Percentiles rank a stretch among this genome's conserved stretches.
Evolutionary conservation across 1,284 basidiomycete genomes (phyloP).

Genomic region (Papiliotrema terrestris): DNA sequence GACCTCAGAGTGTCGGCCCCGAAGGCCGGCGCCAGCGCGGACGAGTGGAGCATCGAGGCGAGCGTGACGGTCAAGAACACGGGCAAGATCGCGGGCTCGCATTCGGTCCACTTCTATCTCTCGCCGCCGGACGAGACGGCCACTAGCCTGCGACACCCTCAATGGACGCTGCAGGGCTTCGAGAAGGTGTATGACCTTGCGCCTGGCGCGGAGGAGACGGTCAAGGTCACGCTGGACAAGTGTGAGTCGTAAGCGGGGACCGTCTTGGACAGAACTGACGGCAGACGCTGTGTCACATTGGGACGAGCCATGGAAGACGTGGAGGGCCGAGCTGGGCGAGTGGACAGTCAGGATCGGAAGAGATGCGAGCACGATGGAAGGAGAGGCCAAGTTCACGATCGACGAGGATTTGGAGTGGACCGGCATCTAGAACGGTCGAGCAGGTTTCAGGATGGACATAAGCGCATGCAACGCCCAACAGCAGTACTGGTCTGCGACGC

Average conservation of each 20-base stretch:
- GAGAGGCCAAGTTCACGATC: slow-evolving; percentile 25
- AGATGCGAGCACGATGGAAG: slow-evolving; percentile 28
- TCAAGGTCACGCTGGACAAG: slow-evolving; percentile 39
- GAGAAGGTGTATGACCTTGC: slow-evolving; percentile 35
- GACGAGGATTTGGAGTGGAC: slow-evolving; percentile 31
- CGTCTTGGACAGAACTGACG: slow-evolving; percentile 2
- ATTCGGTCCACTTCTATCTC: slow-evolving; percentile 44
- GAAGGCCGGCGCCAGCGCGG: slow-evolving; percentile 33
- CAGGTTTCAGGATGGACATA: too few relatives aligned
- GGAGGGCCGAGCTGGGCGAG: slow-evolving; percentile 37
- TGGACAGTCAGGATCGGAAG: slow-evolving; percentile 36
- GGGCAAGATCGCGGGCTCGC: slow-evolving; percentile 37
- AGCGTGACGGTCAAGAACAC: slow-evolving; percentile 44
- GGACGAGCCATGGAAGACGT: slow-evolving; percentile 40
- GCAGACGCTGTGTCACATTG: slow-evolving; percentile 46
- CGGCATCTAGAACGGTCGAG: slow-evolving; percentile 22
- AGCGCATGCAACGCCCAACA: too few relatives aligned
- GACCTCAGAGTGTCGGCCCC: slow-evolving; percentile 52
- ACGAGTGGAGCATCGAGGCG: slow-evolving; percentile 23
- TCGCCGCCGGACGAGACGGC: slow-evolving; percentile 28
- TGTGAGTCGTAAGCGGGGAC: slow-evolving; percentile 20
- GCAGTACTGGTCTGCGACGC: too few relatives aligned
- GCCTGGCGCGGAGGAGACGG: slow-evolving; percentile 30
- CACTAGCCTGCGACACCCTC: slow-evolving; percentile 36
- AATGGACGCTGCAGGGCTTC: slow-evolving; percentile 41